Conservation (phyloP, 208 protist species). For the Leishmania mexicana region DNA sequence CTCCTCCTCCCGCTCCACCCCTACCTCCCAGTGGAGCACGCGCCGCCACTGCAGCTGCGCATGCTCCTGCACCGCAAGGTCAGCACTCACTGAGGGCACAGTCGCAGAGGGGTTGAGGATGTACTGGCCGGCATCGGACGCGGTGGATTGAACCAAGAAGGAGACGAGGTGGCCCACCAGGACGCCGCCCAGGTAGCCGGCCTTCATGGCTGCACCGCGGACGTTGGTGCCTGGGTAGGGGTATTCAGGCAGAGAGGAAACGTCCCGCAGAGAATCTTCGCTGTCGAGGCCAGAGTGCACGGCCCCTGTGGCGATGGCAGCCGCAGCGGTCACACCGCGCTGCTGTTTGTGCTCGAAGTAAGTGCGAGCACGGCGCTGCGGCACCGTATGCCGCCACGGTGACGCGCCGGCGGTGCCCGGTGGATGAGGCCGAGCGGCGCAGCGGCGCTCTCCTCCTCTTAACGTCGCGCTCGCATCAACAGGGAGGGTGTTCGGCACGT, state of each 20-base stretch:
- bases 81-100: not conserved
- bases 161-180: conserved; percentile 22
- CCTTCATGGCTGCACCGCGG: not conserved
- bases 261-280: not conserved
- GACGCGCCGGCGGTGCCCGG: not conserved
- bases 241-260: conserved; percentile 6
- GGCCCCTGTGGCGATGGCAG: not conserved
- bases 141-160: conserved; percentile 7
- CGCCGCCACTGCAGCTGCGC: not conserved
- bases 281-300: not conserved
- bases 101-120: not conserved
- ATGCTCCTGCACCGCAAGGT: not conserved
- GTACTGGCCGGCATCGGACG: not conserved
- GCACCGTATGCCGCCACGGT: not conserved
- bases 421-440: not conserved
- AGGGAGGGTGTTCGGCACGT: not conserved
- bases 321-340: not conserved
- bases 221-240: conserved; percentile 8
- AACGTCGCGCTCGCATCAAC: not conserved
- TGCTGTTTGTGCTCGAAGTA: not conserved
- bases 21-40: conserved; percentile 21
- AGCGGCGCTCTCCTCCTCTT: not conserved
- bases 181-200: conserved; percentile 12
- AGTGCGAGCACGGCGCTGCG: not conserved
- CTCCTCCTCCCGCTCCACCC: conserved; percentile 2